These are phyloP conservation scores for Diaporthe helianthi DNA, from an alignment of 2,329 filamentous ascomycete genomes.

Conservation along the genomic window DNA sequence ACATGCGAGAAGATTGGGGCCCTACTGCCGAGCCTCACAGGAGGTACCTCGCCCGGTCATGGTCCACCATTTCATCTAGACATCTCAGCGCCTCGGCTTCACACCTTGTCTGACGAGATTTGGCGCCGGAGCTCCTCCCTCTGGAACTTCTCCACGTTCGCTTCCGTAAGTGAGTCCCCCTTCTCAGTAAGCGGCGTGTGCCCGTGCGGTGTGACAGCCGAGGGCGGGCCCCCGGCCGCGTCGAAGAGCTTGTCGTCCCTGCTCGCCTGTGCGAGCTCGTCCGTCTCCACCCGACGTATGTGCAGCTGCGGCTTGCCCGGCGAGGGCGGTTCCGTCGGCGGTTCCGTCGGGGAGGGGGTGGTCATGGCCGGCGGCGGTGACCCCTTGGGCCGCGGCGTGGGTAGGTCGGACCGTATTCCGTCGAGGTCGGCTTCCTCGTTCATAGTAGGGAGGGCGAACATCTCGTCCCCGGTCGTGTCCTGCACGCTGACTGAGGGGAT, in stretches of 20 bases:
- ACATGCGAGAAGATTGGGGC: neutral
- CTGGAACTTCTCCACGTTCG: constrained; percentile 39
- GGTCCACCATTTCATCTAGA: neutral
- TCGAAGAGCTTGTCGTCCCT: constrained; percentile 41
- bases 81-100: neutral
- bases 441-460: neutral
- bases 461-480: neutral
- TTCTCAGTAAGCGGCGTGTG: constrained; percentile 33
- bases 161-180: constrained; percentile 39
- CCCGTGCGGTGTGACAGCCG: constrained; percentile 26
- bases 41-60: neutral
- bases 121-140: constrained; percentile 31
- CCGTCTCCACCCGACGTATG: constrained; percentile 33
- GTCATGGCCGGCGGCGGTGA: neutral
- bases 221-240: constrained; percentile 34
- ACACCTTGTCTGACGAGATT: constrained; percentile 13
- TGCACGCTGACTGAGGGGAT: constrained; percentile 36
- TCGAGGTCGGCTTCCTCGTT: neutral
- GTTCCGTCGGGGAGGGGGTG: neutral
- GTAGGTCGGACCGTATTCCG: neutral
- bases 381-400: constrained; percentile 26
- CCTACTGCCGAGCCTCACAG: neutral
- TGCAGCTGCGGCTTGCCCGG: constrained; percentile 22
- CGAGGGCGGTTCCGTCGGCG: constrained; percentile 4
- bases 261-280: constrained; percentile 39